A percentile compares a stretch with the other conserved stretches of the same genome.
phyloP scores from a whole-genome alignment of 2,329 filamentous ascomycete species.

The Sporothrix globosa region DNA sequence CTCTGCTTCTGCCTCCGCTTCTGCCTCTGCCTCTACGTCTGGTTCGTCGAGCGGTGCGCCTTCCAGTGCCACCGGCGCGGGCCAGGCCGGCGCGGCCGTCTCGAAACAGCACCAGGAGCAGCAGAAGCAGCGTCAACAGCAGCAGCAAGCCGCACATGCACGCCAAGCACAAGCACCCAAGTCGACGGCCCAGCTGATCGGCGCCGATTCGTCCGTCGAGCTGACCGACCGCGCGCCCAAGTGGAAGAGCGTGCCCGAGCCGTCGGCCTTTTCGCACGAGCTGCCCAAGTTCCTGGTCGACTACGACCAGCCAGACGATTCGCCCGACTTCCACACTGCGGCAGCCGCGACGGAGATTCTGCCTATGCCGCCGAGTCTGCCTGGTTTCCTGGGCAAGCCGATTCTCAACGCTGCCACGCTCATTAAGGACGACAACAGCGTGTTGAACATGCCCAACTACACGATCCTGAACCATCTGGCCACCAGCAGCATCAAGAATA shows the following conservation, averaged over 20 bases:
- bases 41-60: conserved; percentile 21
- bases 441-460: conserved; percentile 95
- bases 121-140: conserved; percentile 15
- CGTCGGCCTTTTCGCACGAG: conserved; percentile 67
- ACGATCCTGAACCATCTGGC: conserved; percentile 95
- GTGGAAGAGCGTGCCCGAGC: conserved; percentile 60
- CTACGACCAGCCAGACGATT: conserved; percentile 82
- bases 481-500: conserved; percentile 97
- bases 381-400: conserved; percentile 89
- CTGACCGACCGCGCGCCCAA: conserved; percentile 46
- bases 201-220: conserved; percentile 29
- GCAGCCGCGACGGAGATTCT: conserved; percentile 74
- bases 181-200: conserved; percentile 1
- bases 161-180: background rate
- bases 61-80: conserved; percentile 39
- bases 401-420: conserved; percentile 89
- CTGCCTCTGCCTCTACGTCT: conserved; percentile 39
- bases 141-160: background rate
- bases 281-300: conserved; percentile 87
- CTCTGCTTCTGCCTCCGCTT: conserved; percentile 39
- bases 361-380: conserved; percentile 81
- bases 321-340: conserved; percentile 72
- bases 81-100: conserved; percentile 33
- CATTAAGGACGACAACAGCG: conserved; percentile 97
- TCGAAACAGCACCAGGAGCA: conserved; percentile 37